These are phyloP conservation scores for Coleophoma eucalyptorum DNA, from an alignment of 2,329 filamentous ascomycete species.

Conservation along the genomic window DNA sequence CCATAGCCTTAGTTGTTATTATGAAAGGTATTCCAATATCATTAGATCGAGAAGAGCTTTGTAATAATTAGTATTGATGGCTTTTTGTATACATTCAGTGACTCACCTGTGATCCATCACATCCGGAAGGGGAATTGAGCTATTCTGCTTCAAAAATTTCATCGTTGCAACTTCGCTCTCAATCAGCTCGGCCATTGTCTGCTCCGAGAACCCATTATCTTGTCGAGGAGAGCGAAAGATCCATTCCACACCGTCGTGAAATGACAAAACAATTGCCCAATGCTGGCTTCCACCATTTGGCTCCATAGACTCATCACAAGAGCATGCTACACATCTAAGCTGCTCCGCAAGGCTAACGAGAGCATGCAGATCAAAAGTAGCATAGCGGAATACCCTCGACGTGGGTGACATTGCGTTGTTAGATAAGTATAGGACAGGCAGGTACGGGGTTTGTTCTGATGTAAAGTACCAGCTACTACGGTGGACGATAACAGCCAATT, in stretches of 20 bases:
- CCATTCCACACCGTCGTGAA: slow-evolving; percentile 12
- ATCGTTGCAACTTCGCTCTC: slow-evolving; percentile 12
- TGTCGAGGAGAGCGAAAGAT: slow-evolving; percentile 8
- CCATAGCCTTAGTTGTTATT: slow-evolving; percentile 11
- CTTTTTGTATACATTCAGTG: background rate
- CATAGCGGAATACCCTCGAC: slow-evolving; percentile 2
- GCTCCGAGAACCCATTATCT: background rate
- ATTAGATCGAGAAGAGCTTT: slow-evolving; percentile 4
- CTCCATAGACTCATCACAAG: slow-evolving; percentile 5
- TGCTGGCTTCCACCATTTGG: slow-evolving; percentile 7
- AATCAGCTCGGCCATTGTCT: slow-evolving; percentile 6
- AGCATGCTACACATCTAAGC: slow-evolving; percentile 8
- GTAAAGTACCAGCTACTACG: too few relatives aligned
- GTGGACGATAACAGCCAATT: too few relatives aligned
- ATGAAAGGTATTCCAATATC: slow-evolving; percentile 3
- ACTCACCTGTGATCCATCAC: slow-evolving; percentile 9
- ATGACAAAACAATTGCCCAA: slow-evolving; percentile 10
- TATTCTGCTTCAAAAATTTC: slow-evolving; percentile 10
- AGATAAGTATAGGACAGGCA: background rate
- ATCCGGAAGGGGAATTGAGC: slow-evolving; percentile 8
- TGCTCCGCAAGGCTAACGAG: slow-evolving; percentile 5
- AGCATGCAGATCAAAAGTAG: slow-evolving; percentile 4
- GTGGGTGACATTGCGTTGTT: background rate
- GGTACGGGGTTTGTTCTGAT: too few relatives aligned
- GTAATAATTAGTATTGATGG: background rate